Evolutionary conservation across 306 rosid species (phyloP).

Genomic region (Cucumis hystrix): DNA sequence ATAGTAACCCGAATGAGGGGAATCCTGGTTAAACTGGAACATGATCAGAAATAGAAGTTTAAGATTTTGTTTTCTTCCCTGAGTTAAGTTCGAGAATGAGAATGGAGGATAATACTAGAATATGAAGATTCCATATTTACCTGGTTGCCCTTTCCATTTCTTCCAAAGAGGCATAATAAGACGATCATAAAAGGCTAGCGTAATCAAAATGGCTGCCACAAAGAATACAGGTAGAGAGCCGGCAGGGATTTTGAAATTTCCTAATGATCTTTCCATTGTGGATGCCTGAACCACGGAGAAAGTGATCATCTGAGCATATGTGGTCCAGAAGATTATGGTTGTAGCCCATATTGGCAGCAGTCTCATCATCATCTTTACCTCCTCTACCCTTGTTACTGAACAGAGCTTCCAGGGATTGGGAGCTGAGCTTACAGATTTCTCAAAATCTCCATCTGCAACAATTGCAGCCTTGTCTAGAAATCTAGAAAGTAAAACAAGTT

Average conservation of each 20-base stretch:
- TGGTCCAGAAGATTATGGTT: constrained; percentile 87
- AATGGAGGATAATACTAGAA: not conserved
- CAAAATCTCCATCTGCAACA: constrained; percentile 46
- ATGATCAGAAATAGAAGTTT: not conserved
- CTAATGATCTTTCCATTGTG: constrained; percentile 64
- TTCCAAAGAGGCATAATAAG: constrained; percentile 79
- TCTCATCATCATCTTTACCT: constrained; percentile 79
- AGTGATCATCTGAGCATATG: constrained; percentile 84
- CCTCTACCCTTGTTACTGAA: constrained; percentile 72
- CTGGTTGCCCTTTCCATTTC: constrained; percentile 65
- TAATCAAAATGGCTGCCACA: constrained; percentile 67
- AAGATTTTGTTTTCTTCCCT: not conserved
- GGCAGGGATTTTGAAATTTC: constrained; percentile 71
- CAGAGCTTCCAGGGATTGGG: constrained; percentile 73
- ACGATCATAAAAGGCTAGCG: constrained; percentile 54
- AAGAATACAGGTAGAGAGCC: constrained; percentile 85
- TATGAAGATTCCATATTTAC: constrained; percentile 18
- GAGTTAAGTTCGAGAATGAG: not conserved
- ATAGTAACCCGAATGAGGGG: not conserved
- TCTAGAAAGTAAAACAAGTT: constrained; percentile 10
- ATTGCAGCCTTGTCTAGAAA: constrained; percentile 83
- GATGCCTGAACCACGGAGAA: constrained; percentile 94
- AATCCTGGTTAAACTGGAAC: not conserved
- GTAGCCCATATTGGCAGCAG: constrained; percentile 93
- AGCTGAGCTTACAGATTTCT: constrained; percentile 18